Evolutionary conservation across 2,329 filamentous ascomycete species (phyloP).

Genomic region (Tolypocladium album): DNA sequence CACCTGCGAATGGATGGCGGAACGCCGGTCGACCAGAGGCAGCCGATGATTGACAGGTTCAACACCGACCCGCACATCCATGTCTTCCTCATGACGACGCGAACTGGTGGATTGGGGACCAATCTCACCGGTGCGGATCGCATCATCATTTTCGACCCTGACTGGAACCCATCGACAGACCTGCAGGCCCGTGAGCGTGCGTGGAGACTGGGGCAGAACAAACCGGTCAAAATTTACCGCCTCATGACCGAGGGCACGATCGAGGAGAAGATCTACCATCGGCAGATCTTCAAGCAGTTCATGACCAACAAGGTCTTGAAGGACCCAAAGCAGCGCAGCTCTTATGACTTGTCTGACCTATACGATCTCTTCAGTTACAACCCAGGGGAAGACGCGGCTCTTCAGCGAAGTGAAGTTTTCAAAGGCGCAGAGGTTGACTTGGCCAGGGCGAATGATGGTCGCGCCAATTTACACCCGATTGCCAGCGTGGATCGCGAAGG

Average conservation of each 20-base stretch:
- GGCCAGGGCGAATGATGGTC: slow-evolving; percentile 2
- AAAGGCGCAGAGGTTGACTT: slow-evolving; percentile 65
- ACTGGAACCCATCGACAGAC: slow-evolving; percentile 98
- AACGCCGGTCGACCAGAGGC: slow-evolving; percentile 80
- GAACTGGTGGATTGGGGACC: slow-evolving; percentile 86
- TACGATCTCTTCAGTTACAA: slow-evolving; percentile 76
- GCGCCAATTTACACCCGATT: not conserved
- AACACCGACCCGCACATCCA: slow-evolving; percentile 72
- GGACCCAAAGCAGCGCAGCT: slow-evolving; percentile 86
- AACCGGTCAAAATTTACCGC: slow-evolving; percentile 89
- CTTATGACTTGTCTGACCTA: slow-evolving; percentile 80
- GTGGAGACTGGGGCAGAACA: slow-evolving; percentile 91
- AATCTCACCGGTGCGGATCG: slow-evolving; percentile 92
- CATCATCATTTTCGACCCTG: slow-evolving; percentile 96
- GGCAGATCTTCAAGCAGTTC: slow-evolving; percentile 98
- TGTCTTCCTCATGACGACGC: slow-evolving; percentile 88
- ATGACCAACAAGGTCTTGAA: slow-evolving; percentile 92
- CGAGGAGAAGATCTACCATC: slow-evolving; percentile 98
- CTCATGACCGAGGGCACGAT: slow-evolving; percentile 98
- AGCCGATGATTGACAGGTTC: slow-evolving; percentile 84
- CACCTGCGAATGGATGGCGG: slow-evolving; percentile 90
- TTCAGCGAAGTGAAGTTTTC: slow-evolving; percentile 80
- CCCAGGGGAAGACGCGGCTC: slow-evolving; percentile 42
- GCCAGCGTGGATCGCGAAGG: slow-evolving; percentile 3
- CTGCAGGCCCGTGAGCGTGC: slow-evolving; percentile 90